Conservation (phyloP, 2,329 filamentous ascomycete species). For the Arthrobotrys megalospora region DNA sequence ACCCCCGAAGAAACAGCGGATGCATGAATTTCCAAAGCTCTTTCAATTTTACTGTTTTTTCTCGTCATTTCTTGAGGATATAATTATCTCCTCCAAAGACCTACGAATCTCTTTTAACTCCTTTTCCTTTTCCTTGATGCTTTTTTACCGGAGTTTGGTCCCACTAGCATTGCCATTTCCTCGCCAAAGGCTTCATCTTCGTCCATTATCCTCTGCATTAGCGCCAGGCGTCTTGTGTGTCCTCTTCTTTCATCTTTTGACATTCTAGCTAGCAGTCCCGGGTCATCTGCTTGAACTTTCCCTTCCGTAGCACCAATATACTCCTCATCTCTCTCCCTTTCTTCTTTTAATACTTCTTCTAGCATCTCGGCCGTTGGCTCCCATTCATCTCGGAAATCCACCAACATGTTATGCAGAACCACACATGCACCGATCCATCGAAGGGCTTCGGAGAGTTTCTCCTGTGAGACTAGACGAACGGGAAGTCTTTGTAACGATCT, state of each 20-base stretch:
- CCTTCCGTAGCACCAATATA: slow-evolving; percentile 8
- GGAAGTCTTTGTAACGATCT: slow-evolving; percentile 18
- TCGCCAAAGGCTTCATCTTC: slow-evolving; percentile 30
- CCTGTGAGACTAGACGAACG: slow-evolving; percentile 16
- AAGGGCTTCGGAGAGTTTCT: slow-evolving; percentile 15
- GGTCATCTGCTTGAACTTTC: neutral
- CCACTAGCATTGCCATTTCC: slow-evolving; percentile 20
- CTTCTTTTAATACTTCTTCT: slow-evolving; percentile 18
- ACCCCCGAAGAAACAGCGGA: neutral
- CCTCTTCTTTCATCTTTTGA: slow-evolving; percentile 25
- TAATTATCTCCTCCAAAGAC: neutral
- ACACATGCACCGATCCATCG: slow-evolving; percentile 29
- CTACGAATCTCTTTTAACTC: neutral
- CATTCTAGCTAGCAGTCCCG: slow-evolving; percentile 5
- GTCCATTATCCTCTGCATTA: slow-evolving; percentile 22
- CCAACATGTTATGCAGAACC: slow-evolving; percentile 13
- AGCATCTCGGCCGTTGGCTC: slow-evolving; percentile 18
- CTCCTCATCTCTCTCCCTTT: slow-evolving; percentile 18
- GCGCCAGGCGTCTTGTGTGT: slow-evolving; percentile 29
- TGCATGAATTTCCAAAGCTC: neutral
- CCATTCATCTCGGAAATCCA: slow-evolving; percentile 17
- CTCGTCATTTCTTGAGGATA: neutral
- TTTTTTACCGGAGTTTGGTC: slow-evolving; percentile 24
- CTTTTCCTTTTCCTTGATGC: slow-evolving; percentile 17
- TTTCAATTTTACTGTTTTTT: neutral